Evolutionary conservation across 208 protist genomes (phyloP).

Genomic region (Sergeia podlipaevii): DNA sequence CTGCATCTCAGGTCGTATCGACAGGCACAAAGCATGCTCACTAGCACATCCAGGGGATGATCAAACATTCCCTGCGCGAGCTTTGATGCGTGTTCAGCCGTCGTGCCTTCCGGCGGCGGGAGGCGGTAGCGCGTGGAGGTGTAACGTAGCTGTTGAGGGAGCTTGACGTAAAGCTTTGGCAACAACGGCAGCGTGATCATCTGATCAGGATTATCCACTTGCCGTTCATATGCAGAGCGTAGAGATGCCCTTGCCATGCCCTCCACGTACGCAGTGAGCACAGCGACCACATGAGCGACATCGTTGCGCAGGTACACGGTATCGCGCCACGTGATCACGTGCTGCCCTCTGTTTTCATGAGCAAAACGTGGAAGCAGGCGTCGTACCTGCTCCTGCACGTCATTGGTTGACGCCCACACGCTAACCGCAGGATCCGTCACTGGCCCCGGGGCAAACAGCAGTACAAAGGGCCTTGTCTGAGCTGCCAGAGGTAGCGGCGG

Average conservation of each 20-base stretch:
- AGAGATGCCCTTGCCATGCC: no score
- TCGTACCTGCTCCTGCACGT: constrained; percentile 18
- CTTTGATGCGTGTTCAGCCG: no score
- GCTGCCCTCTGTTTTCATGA: not conserved
- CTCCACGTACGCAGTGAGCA: no score
- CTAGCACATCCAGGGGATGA: constrained; percentile 44
- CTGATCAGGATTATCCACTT: not conserved
- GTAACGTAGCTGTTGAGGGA: constrained; percentile 5
- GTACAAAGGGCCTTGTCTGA: no score
- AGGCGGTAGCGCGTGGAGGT: not conserved
- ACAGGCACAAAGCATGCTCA: constrained; percentile 19
- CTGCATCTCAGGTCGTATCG: no score
- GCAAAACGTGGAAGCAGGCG: not conserved
- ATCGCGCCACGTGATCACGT: constrained; percentile 2
- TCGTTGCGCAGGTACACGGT: no score
- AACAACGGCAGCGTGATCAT: not conserved
- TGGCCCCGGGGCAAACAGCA: no score
- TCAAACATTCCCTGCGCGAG: no score
- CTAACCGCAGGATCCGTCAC: no score
- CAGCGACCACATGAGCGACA: no score
- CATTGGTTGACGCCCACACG: no score
- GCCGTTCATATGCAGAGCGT: not conserved
- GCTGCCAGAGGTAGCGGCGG: no score
- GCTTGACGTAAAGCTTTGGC: constrained; percentile 8
- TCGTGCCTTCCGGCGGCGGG: not conserved